Percentiles rank a stretch among this genome's conserved stretches.
These are phyloP conservation scores for Saksenaea oblongispora DNA, from an alignment of 371 early-diverging fungal species.

Conservation along the genomic window DNA sequence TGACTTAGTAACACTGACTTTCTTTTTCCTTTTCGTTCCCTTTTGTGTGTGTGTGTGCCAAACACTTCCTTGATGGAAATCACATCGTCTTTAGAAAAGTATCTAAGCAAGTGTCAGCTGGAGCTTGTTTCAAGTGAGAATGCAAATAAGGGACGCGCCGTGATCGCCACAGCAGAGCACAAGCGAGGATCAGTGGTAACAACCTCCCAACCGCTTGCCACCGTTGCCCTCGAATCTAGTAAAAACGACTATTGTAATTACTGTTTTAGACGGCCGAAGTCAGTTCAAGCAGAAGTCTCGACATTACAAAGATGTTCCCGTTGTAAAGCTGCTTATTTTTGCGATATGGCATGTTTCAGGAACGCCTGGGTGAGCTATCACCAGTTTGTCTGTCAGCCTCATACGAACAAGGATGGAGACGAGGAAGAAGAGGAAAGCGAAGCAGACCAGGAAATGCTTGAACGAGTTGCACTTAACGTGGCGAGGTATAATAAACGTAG, in stretches of 20 bases:
- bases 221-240: slow-evolving; percentile 32
- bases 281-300: slow-evolving; percentile 7
- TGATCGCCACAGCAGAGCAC: slow-evolving; percentile 18
- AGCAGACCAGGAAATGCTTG: slow-evolving; percentile 44
- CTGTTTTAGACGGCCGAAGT: slow-evolving; percentile 36
- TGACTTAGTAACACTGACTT: no score
- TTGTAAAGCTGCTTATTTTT: slow-evolving; percentile 49
- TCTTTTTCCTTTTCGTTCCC: background rate
- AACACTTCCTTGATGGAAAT: background rate
- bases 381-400: slow-evolving; percentile 39
- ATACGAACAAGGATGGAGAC: background rate
- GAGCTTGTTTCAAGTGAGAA: slow-evolving; percentile 14
- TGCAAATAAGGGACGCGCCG: slow-evolving; percentile 24
- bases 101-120: slow-evolving; percentile 12
- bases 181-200: slow-evolving; percentile 33
- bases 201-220: slow-evolving; percentile 47
- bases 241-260: slow-evolving; percentile 44
- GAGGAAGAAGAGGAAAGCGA: slow-evolving; percentile 22
- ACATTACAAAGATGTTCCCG: slow-evolving; percentile 49
- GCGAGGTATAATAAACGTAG: slow-evolving; percentile 29
- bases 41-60: no score
- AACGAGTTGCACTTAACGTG: slow-evolving; percentile 41
- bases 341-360: slow-evolving; percentile 45
- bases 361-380: slow-evolving; percentile 53
- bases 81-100: slow-evolving; percentile 10